These are phyloP conservation scores for Moniliophthora roreri DNA, from an alignment of 1,284 basidiomycete species.

Conservation along the genomic window DNA sequence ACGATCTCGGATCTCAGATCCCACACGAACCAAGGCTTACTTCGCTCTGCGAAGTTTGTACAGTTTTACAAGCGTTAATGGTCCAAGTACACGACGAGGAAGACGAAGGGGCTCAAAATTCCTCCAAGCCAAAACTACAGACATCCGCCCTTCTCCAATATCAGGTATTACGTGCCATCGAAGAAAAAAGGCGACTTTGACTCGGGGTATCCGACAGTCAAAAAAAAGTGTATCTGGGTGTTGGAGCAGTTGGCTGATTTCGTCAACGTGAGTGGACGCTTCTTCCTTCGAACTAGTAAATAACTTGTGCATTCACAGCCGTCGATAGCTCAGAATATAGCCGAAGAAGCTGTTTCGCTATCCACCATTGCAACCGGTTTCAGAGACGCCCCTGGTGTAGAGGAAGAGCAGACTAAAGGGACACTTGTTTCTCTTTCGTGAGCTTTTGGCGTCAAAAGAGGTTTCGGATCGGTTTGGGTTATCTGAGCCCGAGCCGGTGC, in stretches of 20 bases:
- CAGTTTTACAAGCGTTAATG: slow-evolving; percentile 83
- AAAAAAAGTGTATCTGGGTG: slow-evolving; percentile 83
- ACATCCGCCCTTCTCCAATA: slow-evolving; percentile 69
- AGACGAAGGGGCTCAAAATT: slow-evolving; percentile 18
- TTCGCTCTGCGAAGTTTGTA: slow-evolving; percentile 64
- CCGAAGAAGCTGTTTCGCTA: slow-evolving; percentile 83
- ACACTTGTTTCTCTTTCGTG: slow-evolving; percentile 83
- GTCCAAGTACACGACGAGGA: slow-evolving; percentile 52
- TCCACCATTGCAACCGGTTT: slow-evolving; percentile 78
- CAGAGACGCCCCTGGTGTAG: slow-evolving; percentile 39
- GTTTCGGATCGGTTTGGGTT: slow-evolving; percentile 79
- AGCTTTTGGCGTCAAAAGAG: slow-evolving; percentile 89
- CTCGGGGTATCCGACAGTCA: slow-evolving; percentile 88
- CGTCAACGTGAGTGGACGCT: slow-evolving; percentile 80
- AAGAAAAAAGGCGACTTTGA: slow-evolving; percentile 72
- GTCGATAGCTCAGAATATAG: no score
- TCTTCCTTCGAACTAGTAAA: no score
- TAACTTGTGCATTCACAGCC: slow-evolving; percentile 47
- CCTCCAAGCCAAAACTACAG: no score
- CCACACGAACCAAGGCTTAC: slow-evolving; percentile 87
- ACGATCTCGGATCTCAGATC: no score
- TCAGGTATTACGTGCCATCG: slow-evolving; percentile 79
- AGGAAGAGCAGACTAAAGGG: slow-evolving; percentile 57
- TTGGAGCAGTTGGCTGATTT: slow-evolving; percentile 86
- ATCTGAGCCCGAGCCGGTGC: slow-evolving; percentile 37